Evolutionary conservation across 1,284 basidiomycete genomes (phyloP), one percentile per base, ranked within the genome.

Genomic region (Wolfiporia cocos): DNA sequence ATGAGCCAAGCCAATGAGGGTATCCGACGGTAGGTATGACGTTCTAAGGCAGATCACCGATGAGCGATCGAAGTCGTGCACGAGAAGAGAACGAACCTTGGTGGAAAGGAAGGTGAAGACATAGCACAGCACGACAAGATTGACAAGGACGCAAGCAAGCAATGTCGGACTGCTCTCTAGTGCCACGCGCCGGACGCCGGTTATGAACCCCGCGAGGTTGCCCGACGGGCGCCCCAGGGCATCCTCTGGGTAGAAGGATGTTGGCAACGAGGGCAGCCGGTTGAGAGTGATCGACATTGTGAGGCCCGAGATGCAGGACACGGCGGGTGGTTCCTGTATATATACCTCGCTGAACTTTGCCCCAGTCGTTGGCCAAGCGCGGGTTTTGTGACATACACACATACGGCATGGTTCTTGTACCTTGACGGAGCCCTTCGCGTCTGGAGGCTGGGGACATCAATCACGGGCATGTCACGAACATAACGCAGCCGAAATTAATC

Each of bases 271-370:
- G 20, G 42, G 37, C 31, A 43, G 33, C 42, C 37, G 32, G 37
- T 43, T 43, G 24, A 43, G 42, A 26, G 42, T 43, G 42, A 38
- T 38, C 42, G 42, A 43, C 42, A 43, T 43, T 33, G 35, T 33
- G 28, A 21, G 12, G 15, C 31, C 35, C 31, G 42, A 18, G 29
- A 18, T 30, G 28, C 30, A 22, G 22, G 18, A 10, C 17, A 7
- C 28, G 29, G 19, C 33, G 22, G 29, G 36, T n/a, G 19, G 36
- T 21, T 28, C 29, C 14, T 19, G 24, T 31, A 18, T 43, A 33
- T 43, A 43, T 37, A 23, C n/a, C n/a, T n/a, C n/a, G n/a, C n/a
- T n/a, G n/a, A n/a, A n/a, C n/a, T n/a, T n/a, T n/a, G n/a, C n/a
- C n/a, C n/a, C n/a, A n/a, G n/a, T n/a, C n/a, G n/a, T n/a, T n/a